Evolutionary conservation across 2,329 filamentous ascomycete species (phyloP).

Genomic region (Sphaerulina vaccinii): DNA sequence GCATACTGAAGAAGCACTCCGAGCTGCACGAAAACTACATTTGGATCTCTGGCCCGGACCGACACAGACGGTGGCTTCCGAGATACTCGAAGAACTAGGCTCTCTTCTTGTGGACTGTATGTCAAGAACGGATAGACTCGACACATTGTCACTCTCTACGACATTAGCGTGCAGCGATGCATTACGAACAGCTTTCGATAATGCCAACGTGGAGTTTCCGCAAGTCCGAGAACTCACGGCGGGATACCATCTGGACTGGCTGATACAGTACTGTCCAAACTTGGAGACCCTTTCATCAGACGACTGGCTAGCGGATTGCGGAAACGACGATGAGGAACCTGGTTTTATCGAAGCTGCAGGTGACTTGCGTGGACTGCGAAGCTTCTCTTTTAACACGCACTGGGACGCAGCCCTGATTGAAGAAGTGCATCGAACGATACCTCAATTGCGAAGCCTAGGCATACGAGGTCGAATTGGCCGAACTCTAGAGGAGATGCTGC

Average conservation of each 20-base stretch:
- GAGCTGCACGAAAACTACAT: neutral
- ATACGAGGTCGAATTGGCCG: neutral
- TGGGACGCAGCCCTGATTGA: neutral
- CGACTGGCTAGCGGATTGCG: conserved; percentile 1
- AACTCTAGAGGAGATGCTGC: neutral
- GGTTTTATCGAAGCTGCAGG: conserved; percentile 3
- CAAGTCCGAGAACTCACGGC: neutral
- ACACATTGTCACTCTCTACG: neutral
- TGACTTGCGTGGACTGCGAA: neutral
- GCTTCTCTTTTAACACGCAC: conserved; percentile 1
- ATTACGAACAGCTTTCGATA: neutral
- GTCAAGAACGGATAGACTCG: neutral
- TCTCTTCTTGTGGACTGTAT: neutral
- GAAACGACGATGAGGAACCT: no score
- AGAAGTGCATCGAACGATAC: neutral
- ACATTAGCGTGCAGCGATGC: neutral
- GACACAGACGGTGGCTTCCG: neutral
- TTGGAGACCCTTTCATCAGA: conserved; percentile 1
- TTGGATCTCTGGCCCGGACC: conserved; percentile 1
- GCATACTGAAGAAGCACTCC: neutral
- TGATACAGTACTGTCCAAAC: neutral
- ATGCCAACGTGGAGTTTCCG: neutral
- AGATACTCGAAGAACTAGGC: neutral
- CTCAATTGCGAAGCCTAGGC: conserved; percentile 2
- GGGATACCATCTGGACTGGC: neutral